These are phyloP conservation scores for Heritiera littoralis DNA, from an alignment of 345 rosid genomes.

Conservation along the genomic window DNA sequence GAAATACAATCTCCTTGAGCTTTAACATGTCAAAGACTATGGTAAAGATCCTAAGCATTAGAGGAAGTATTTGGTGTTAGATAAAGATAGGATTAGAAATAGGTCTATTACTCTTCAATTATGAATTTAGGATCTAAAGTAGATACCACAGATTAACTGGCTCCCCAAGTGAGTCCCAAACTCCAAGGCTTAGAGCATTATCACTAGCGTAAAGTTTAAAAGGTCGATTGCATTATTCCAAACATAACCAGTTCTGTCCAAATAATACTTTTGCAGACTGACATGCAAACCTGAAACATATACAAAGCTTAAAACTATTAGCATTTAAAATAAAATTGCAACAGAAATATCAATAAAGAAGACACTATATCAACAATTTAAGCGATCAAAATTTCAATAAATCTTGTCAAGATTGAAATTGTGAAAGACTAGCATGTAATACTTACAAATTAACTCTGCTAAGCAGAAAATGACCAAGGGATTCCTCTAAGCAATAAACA, in stretches of 20 bases:
- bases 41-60: neutral
- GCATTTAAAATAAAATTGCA: neutral
- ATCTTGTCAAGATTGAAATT: neutral
- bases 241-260: neutral
- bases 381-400: neutral
- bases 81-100: neutral
- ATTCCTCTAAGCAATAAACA: neutral
- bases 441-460: constrained; percentile 1
- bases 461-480: neutral
- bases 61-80: neutral
- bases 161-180: neutral
- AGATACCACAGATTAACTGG: neutral
- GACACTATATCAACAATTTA: neutral
- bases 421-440: neutral
- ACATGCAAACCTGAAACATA: neutral
- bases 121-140: neutral
- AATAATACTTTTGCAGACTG: too few species aligned
- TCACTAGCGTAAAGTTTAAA: neutral
- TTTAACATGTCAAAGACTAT: neutral
- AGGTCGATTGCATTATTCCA: neutral
- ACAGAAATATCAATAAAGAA: neutral
- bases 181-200: neutral
- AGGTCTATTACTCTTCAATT: neutral
- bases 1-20: neutral
- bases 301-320: neutral